phyloP scores from a whole-genome alignment of 116 monocot genomes.

The Zostera marina region DNA sequence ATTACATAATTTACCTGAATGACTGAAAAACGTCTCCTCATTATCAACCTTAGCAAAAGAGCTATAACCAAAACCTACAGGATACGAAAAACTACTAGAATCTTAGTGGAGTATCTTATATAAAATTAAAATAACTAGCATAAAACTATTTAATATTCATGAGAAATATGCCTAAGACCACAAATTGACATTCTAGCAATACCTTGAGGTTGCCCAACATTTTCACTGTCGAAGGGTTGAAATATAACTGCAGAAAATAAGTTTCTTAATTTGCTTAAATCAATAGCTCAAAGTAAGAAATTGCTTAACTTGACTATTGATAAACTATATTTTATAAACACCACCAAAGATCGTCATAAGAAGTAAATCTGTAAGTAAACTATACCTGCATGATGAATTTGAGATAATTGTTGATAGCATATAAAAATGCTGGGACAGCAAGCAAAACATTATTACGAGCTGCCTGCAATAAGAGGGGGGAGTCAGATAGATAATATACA shows the following conservation, averaged over 20 bases:
- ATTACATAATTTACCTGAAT: constrained; percentile 50
- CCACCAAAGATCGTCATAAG: not conserved
- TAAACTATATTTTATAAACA: not conserved
- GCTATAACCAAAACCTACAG: constrained; percentile 88
- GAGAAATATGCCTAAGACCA: not conserved
- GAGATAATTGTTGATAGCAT: constrained; percentile 96
- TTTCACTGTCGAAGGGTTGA: constrained; percentile 75
- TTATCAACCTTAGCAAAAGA: constrained; percentile 73
- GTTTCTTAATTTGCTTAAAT: not conserved
- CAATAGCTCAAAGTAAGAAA: not conserved
- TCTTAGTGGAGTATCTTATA: not conserved
- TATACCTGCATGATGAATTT: constrained; percentile 97
- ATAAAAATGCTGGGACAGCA: constrained; percentile 82
- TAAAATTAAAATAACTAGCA: not conserved
- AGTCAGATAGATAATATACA: not conserved
- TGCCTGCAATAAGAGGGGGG: constrained; percentile 33
- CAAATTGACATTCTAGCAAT: not conserved
- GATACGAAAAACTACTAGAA: not conserved
- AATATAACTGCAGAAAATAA: constrained; percentile 47
- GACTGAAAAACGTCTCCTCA: constrained; percentile 76
- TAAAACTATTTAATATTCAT: not conserved
- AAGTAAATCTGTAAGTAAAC: not conserved
- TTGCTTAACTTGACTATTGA: not conserved
- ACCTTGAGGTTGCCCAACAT: constrained; percentile 83
- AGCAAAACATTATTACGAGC: constrained; percentile 85